phyloP scores from a whole-genome alignment of 495 filamentous ascomycete species.

The Penicillium mononematosum region DNA sequence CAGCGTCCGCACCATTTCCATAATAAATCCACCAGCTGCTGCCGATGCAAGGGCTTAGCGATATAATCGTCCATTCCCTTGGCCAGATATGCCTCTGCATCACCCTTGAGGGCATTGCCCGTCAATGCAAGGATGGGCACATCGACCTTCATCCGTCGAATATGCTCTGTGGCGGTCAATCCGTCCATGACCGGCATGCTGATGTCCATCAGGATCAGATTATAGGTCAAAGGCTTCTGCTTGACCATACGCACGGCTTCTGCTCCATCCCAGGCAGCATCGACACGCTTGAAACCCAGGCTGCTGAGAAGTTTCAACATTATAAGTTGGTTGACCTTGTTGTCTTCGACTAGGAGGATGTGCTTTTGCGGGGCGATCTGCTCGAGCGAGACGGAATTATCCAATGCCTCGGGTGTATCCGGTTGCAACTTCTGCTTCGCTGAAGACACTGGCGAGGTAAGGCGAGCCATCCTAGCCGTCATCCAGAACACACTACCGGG shows the following conservation, averaged over 20 bases:
- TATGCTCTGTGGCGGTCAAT: conserved; percentile 59
- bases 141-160: conserved; percentile 51
- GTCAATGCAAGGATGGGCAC: conserved; percentile 65
- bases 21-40: conserved; percentile 35
- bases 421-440: not conserved
- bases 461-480: conserved; percentile 50
- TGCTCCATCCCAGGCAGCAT: conserved; percentile 54
- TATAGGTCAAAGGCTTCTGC: conserved; percentile 50
- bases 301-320: conserved; percentile 57
- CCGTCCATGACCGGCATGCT: conserved; percentile 75
- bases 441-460: conserved; percentile 13
- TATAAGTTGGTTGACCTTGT: conserved; percentile 62
- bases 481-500: conserved; percentile 62
- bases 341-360: conserved; percentile 59
- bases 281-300: conserved; percentile 53
- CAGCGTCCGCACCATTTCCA: conserved; percentile 41
- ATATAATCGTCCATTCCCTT: conserved; percentile 65
- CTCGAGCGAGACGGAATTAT: conserved; percentile 24
- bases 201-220: conserved; percentile 61
- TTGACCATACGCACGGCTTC: conserved; percentile 56
- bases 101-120: conserved; percentile 61
- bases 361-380: conserved; percentile 44
- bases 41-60: conserved; percentile 57
- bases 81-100: conserved; percentile 55
- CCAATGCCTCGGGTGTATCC: not conserved